Percentiles rank a stretch among this genome's conserved stretches.
Evolutionary conservation across 805 yeast species (phyloP).

Genomic region (Soucietia sequanensis): DNA sequence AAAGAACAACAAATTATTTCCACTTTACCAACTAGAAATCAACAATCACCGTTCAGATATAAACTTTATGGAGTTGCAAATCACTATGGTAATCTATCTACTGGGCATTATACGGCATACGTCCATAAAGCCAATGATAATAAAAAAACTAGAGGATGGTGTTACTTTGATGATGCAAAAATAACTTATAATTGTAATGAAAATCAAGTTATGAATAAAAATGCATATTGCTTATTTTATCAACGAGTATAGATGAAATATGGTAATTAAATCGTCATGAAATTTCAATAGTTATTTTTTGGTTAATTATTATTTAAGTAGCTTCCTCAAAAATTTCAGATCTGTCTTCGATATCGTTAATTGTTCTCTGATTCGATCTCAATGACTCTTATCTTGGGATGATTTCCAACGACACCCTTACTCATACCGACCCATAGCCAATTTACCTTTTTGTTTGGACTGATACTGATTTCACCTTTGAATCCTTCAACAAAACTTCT

Average conservation of each 20-base stretch:
- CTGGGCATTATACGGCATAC: constrained; percentile 88
- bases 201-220: constrained; percentile 59
- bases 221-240: constrained; percentile 84
- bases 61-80: constrained; percentile 77
- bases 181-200: constrained; percentile 53
- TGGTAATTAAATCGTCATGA: too few species aligned
- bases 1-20: constrained; percentile 46
- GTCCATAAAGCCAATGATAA: constrained; percentile 54
- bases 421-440: constrained; percentile 72
- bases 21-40: constrained; percentile 65
- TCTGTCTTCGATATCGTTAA: too few species aligned
- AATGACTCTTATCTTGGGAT: constrained; percentile 47
- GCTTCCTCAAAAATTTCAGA: too few species aligned
- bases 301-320: too few species aligned
- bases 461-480: constrained; percentile 58
- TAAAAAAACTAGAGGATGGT: constrained; percentile 62
- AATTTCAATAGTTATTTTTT: too few species aligned
- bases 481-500: constrained; percentile 81
- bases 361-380: constrained; percentile 8
- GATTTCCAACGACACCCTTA: constrained; percentile 53
- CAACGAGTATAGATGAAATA: constrained; percentile 45
- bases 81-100: constrained; percentile 77
- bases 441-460: constrained; percentile 42
- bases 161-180: constrained; percentile 76
- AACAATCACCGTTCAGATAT: constrained; percentile 76